Evolutionary conservation across 2,329 filamentous ascomycete species (phyloP), one percentile per base, ranked within the genome.

Genomic region (Hortaea sp.): DNA sequence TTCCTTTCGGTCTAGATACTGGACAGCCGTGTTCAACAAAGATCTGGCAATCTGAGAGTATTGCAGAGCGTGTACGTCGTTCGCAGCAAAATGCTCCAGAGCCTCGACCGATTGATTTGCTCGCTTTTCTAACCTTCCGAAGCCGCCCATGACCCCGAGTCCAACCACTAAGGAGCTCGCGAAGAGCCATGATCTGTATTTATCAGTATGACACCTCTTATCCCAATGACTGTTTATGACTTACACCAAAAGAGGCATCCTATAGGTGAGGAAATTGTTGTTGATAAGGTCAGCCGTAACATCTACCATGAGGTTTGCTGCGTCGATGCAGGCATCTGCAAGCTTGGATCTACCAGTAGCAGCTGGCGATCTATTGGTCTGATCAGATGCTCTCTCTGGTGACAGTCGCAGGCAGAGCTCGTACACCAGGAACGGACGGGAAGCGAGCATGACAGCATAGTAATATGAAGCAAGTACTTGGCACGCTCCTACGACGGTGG

Each of bases 361-460:
- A 56, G 52, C 4, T 43, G 41, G 7, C 49, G 50, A 5, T 46
- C 49, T 5, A 43, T 49, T 9, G 47, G 50, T 1, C 41, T 43
- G 4, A 11, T 9, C 34, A 49, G 51, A 4, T 53, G 35, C 6
- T 52, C 47, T 11, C 57, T 59, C 29, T 58, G 63, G 30, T 64
- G 43, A 7, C 61, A 62, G 37, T 64, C 62, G 34, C 29, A 29
- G 43, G 43, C 65, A 73, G 1, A 75, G 63, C 42, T 73, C 69
- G 52, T 73, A 76, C 28, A 75, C 69, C 7, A 76, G 61, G 46
- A 76, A 76, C 0, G 73, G 73, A n/a, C 73, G 62, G 5, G 73
- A 74, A 4, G 76, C 57, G 3, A 76, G 61, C 57, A 76, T 75
- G 39, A 76, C 75, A 1, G 70, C 72, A 62, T 73, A 76, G 53